These are phyloP conservation scores for Paracorniculantispora psalliotae DNA, from an alignment of 2,329 filamentous ascomycete species.

Conservation along the genomic window DNA sequence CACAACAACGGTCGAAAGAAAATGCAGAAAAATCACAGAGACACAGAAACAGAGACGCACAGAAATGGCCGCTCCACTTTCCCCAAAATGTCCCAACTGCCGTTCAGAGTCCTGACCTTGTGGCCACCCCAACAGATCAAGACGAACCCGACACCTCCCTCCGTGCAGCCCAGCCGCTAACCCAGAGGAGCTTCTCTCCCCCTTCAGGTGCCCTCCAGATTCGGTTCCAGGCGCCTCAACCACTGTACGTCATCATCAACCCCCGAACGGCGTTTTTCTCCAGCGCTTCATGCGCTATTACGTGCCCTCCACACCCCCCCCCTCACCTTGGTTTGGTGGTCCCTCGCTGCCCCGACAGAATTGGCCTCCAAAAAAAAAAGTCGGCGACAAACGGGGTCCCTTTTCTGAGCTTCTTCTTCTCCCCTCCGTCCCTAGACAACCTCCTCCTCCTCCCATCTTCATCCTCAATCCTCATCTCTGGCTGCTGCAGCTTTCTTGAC, in stretches of 20 bases:
- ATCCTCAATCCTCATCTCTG: too few relatives aligned
- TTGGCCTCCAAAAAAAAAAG: slow-evolving; percentile 1
- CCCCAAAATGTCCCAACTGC: slow-evolving; percentile 8
- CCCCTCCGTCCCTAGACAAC: neutral
- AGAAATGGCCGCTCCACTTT: neutral
- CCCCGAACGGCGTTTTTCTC: too few relatives aligned
- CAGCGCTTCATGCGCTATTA: neutral
- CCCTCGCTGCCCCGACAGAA: too few relatives aligned
- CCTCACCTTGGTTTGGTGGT: neutral
- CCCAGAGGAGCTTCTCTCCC: too few relatives aligned
- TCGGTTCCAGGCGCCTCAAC: neutral
- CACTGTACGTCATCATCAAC: neutral
- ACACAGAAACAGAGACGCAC: neutral
- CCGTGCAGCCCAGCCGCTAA: too few relatives aligned
- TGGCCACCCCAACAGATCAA: slow-evolving; percentile 13
- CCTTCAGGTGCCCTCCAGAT: too few relatives aligned
- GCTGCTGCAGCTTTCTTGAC: neutral
- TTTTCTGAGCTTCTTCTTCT: neutral
- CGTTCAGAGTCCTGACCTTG: slow-evolving; percentile 5
- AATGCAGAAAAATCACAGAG: neutral
- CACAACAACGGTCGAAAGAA: too few relatives aligned
- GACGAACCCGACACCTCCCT: too few relatives aligned
- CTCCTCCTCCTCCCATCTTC: slow-evolving; percentile 1
- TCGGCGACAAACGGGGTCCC: neutral
- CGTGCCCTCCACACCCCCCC: neutral